Percentiles rank a stretch among this genome's conserved stretches.
phyloP scores from a whole-genome alignment of 2,329 filamentous ascomycete species.

The Coniochaeta sp. region DNA sequence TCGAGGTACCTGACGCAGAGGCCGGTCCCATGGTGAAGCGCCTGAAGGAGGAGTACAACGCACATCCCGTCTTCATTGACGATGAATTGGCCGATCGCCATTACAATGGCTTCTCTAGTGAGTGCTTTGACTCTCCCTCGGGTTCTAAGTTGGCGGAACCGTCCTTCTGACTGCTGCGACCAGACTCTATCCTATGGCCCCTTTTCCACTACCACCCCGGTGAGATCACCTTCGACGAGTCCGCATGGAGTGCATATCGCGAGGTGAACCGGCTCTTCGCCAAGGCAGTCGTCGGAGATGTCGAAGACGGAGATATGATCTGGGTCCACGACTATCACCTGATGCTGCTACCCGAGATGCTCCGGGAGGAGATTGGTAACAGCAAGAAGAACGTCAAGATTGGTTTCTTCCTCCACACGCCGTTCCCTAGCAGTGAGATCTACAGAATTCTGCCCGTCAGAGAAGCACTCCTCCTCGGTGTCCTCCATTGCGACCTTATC shows the following conservation, averaged over 20 bases:
- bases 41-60: conserved; percentile 80
- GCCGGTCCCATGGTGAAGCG: conserved; percentile 65
- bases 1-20: conserved; percentile 84
- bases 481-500: conserved; percentile 89
- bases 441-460: conserved; percentile 92
- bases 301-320: conserved; percentile 87
- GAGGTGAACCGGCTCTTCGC: conserved; percentile 92
- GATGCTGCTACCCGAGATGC: conserved; percentile 93
- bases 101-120: conserved; percentile 97
- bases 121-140: conserved; percentile 20
- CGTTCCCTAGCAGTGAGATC: conserved; percentile 94
- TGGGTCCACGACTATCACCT: conserved; percentile 99
- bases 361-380: conserved; percentile 78
- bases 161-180: background rate
- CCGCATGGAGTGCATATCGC: conserved; percentile 85
- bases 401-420: conserved; percentile 95
- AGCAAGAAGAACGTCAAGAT: conserved; percentile 90
- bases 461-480: conserved; percentile 77
- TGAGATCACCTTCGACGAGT: conserved; percentile 96
- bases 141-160: too few species aligned
- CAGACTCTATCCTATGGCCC: conserved; percentile 96
- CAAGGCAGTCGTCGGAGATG: conserved; percentile 75
- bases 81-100: conserved; percentile 90
- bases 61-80: conserved; percentile 86
- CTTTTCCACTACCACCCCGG: conserved; percentile 98